Base-by-base conservation (phyloP, 2,329 filamentous ascomycete species). In the Cordyceps farinosa region DNA sequence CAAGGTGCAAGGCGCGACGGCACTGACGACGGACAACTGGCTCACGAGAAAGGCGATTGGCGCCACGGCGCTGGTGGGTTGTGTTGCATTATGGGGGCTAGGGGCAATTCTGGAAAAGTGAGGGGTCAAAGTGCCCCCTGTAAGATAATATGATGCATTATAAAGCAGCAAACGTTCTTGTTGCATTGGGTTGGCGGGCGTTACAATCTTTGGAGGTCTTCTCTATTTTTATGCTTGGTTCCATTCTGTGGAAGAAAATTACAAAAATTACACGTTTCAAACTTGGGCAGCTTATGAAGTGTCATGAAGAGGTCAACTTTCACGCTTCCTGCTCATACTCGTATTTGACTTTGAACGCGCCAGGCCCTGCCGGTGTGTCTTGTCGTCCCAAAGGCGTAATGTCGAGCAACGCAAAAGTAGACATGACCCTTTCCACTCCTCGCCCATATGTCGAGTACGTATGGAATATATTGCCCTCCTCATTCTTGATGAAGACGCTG, bases 21-120 rank as follows among this genome's bases (percentile, higher is more conserved):
- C 88, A 38, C 75, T 89, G 57, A 87, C 83, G 3, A 85, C 89
- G 61, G 83, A 87, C 40, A 83, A 84, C 61, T 90, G 87, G 85
- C 88, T 85, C 82, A 83, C 79, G 2, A 89, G 87, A 77, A 89
- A 87, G 74, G 75, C 83, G 2, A 75, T 85, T 36, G 87, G 87
- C n/a, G 84, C 82, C 4, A 83, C 84, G 27, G 84, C 84, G 8
- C 74, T 90, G 59, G 82, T 79, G n/a, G 86, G 84, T 1, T 89
- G 86, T 69, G 82, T 80, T 10, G 72, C 84, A 51, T 73, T 88
- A 2, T 89, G 86, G 86, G 80, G 78, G 5, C 65, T 86, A 27
- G 82, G 84, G 5, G 84, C 84, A 2, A 83, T 82, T 60, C 63
- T 88, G 40, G 83, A 69, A 69, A 68, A 65, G 50, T 74, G 57